Evolutionary conservation across 1,284 basidiomycete species (phyloP), one percentile per base, ranked within the genome.

Genomic region (Mycosarcoma maydis): DNA sequence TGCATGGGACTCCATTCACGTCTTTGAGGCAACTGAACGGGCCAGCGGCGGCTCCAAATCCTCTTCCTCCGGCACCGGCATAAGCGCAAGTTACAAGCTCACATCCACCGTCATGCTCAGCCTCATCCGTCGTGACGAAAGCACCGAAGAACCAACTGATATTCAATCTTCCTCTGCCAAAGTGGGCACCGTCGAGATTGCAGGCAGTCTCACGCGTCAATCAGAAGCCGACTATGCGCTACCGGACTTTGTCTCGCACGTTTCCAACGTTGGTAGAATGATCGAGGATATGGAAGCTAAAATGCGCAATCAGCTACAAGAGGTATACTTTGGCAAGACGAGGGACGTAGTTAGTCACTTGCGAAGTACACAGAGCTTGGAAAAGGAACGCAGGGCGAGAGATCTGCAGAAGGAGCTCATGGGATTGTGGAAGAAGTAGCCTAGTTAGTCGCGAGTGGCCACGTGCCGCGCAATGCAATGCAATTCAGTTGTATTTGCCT

Each of bases 201-300:
- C 93, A 72, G 96, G 96, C 37, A 97, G 92, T 80, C 92, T 98
- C 90, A 98, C 95, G 39, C 86, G 95, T 73, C 95, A 98, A 91
- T 88, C 87, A 43, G 94, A 97, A 50, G 68, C 57, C 16, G 70
- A 76, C 47, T 71, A 73, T 42, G 56, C 65, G 19, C 46, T 75
- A 33, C 60, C 58, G 3, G 75, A 75, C 48, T 58, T 61, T 43
- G 55, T 68, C 19, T 90, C 90, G 33, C 96, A 99, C 83, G 90
- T 99, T 56, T 87, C 88, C 47, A 98, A 98, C 83, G 89, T 91
- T 16, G 96, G 96, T 4, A 88, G 87, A 71, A 90, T 98, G 88
- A 89, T 99, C 72, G 96, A 99, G 83, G 95, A 98, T 72, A 94
- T 95, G 90, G 96, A 99, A 84, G 92, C 93, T 81, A 97, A 97